Percentiles rank a stretch among this genome's conserved stretches.
Evolutionary conservation across 371 early-diverging fungal genomes (phyloP).

Genomic region (Parasitella parasitica): DNA sequence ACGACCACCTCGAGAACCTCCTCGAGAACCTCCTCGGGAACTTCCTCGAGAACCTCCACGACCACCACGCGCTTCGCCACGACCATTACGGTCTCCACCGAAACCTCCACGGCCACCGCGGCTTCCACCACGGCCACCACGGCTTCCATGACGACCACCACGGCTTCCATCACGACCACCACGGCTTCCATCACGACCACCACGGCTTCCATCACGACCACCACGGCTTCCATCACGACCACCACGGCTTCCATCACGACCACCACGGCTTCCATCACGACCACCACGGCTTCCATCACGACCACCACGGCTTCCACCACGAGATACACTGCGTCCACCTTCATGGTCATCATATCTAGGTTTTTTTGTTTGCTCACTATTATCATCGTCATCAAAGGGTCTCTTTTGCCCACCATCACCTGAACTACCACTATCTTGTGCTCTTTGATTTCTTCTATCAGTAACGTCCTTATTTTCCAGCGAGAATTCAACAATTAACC

Average conservation of each 20-base stretch:
- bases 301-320: constrained; percentile 12
- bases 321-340: constrained; percentile 30
- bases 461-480: constrained; percentile 86
- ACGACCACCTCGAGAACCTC: constrained; percentile 39
- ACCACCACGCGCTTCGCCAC: neutral
- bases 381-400: constrained; percentile 2
- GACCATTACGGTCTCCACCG: neutral
- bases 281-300: constrained; percentile 10
- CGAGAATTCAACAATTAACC: constrained; percentile 87
- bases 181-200: constrained; percentile 34
- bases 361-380: neutral
- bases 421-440: constrained; percentile 35
- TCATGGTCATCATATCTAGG: constrained; percentile 22
- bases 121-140: constrained; percentile 18
- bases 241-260: constrained; percentile 15
- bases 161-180: constrained; percentile 35
- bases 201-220: constrained; percentile 34
- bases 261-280: no score
- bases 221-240: constrained; percentile 50
- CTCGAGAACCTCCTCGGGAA: constrained; percentile 48
- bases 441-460: constrained; percentile 38
- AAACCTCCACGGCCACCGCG: neutral
- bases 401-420: constrained; percentile 15
- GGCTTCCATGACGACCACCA: constrained; percentile 43
- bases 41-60: constrained; percentile 25